phyloP scores from a whole-genome alignment of 2,329 filamentous ascomycete genomes.

The Paecilomyces formosus region DNA sequence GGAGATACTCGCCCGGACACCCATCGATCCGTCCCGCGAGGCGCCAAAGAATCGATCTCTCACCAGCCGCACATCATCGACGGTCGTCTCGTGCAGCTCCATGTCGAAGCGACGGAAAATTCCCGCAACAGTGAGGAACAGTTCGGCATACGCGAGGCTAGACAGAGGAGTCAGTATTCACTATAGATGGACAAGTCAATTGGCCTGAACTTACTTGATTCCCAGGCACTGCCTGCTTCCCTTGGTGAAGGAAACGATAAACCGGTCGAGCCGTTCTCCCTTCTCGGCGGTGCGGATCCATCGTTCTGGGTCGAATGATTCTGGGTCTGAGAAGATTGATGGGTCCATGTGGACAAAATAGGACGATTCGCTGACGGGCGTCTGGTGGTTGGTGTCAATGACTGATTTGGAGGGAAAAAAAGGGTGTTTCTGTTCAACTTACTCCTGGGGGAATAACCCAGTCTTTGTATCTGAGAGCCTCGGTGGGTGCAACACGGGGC shows the following conservation, averaged over 20 bases:
- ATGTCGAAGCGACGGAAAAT: conserved; percentile 23
- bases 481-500: conserved; percentile 19
- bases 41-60: conserved; percentile 17
- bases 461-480: conserved; percentile 22
- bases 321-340: conserved; percentile 27
- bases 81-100: conserved; percentile 23
- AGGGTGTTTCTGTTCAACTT: conserved; percentile 4
- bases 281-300: conserved; percentile 26
- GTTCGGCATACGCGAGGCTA: conserved; percentile 26
- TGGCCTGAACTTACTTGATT: conserved; percentile 25
- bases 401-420: not conserved
- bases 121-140: conserved; percentile 21
- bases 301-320: conserved; percentile 29
- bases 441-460: conserved; percentile 26
- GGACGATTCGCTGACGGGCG: conserved; percentile 31
- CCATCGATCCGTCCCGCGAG: not conserved
- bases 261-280: conserved; percentile 25
- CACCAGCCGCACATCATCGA: conserved; percentile 19
- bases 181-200: not conserved
- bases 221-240: conserved; percentile 42
- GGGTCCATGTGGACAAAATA: conserved; percentile 28
- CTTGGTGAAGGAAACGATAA: conserved; percentile 31
- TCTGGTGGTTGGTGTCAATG: conserved; percentile 8
- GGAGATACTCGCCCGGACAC: not conserved
- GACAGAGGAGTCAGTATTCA: not conserved